phyloP scores from a whole-genome alignment of 2,329 filamentous ascomycete genomes.

The Chaetomium sp. region DNA sequence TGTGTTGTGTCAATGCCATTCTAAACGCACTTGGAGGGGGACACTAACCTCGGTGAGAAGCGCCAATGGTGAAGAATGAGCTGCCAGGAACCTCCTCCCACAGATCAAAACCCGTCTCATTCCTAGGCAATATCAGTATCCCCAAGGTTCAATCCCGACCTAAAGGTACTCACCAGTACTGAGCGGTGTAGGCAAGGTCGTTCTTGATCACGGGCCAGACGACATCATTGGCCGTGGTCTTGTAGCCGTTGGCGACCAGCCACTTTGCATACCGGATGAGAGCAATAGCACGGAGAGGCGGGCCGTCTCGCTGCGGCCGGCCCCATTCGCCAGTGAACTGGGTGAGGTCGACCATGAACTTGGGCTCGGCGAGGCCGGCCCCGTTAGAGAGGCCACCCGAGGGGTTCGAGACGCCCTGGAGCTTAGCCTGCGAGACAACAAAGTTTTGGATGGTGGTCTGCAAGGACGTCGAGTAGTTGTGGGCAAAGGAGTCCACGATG shows the following conservation, averaged over 20 bases:
- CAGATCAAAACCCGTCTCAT: constrained; percentile 68
- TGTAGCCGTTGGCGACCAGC: constrained; percentile 67
- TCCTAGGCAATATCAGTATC: constrained; percentile 42
- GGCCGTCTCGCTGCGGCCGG: constrained; percentile 77
- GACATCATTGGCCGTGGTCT: constrained; percentile 55
- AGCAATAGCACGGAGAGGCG: constrained; percentile 73
- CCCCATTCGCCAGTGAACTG: constrained; percentile 72
- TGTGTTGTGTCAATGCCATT: constrained; percentile 21
- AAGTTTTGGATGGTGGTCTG: constrained; percentile 68
- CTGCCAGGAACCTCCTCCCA: constrained; percentile 80
- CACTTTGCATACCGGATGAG: constrained; percentile 73
- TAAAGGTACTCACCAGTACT: constrained; percentile 61
- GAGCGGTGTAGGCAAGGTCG: constrained; percentile 72
- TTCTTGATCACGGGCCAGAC: constrained; percentile 77
- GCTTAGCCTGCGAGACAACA: constrained; percentile 64
- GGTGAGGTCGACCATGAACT: constrained; percentile 66
- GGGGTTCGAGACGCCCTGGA: constrained; percentile 70
- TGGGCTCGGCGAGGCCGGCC: constrained; percentile 68
- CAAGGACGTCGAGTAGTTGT: constrained; percentile 59
- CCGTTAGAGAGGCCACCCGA: constrained; percentile 61
- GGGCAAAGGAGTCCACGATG: constrained; percentile 65
- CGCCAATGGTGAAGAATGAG: constrained; percentile 76
- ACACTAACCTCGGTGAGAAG: constrained; percentile 64
- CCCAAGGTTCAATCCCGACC: neutral
- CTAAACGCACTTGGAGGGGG: neutral